These are phyloP conservation scores for Carex myosuroides DNA, from an alignment of 176 grass and related monocot genomes.

Conservation along the genomic window DNA sequence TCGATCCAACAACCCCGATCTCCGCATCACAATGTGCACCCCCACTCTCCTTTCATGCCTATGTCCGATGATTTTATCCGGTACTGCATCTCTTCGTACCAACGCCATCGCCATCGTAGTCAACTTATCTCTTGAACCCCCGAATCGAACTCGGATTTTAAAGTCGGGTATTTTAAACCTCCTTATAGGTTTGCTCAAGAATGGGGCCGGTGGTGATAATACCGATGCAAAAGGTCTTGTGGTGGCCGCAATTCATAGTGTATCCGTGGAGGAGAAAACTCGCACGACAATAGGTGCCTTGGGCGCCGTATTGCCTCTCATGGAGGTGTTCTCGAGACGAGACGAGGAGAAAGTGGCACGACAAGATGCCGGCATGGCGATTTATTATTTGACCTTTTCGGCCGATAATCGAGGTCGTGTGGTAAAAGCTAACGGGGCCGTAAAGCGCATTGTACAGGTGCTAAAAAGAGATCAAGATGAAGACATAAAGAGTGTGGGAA, in stretches of 20 bases:
- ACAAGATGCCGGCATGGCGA: constrained; percentile 39
- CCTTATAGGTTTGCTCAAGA: constrained; percentile 50
- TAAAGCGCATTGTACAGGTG: constrained; percentile 15
- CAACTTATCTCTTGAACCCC: constrained; percentile 69
- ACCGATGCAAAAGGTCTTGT: constrained; percentile 25
- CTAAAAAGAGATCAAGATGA: constrained; percentile 11
- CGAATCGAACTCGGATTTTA: constrained; percentile 63
- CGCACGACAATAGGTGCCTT: constrained; percentile 32
- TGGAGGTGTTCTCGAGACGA: constrained; percentile 18
- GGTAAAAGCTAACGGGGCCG: constrained; percentile 12
- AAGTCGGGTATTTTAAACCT: constrained; percentile 57
- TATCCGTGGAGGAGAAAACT: constrained; percentile 35
- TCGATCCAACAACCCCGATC: constrained; percentile 44
- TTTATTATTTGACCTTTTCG: constrained; percentile 41
- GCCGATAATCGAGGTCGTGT: constrained; percentile 29
- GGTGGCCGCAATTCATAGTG: constrained; percentile 34
- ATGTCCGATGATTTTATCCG: constrained; percentile 39
- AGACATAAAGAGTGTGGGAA: constrained; percentile 7
- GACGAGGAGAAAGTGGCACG: constrained; percentile 10
- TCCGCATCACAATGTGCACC: constrained; percentile 54
- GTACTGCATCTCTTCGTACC: constrained; percentile 26
- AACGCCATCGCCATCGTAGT: constrained; percentile 53
- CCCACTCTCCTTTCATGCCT: constrained; percentile 51
- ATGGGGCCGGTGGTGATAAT: not conserved
- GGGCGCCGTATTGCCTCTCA: constrained; percentile 34